Percentiles rank a stretch among this genome's conserved stretches.
phyloP scores from a whole-genome alignment of 2,329 filamentous ascomycete species.

The Malbranchea cinnamomea region DNA sequence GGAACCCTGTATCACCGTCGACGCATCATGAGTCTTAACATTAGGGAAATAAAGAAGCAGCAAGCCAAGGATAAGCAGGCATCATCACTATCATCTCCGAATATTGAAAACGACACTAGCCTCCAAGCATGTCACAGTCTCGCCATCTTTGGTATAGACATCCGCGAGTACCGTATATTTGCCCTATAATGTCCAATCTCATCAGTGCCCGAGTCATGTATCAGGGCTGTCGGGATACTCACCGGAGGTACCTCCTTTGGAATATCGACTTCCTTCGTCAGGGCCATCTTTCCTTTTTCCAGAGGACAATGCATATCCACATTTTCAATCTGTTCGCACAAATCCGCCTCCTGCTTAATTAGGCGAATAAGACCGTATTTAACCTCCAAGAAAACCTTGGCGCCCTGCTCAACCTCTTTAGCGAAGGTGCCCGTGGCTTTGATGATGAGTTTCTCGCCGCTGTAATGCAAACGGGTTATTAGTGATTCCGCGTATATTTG shows the following conservation, averaged over 20 bases:
- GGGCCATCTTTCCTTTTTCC: conserved; percentile 55
- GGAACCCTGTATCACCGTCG: no score
- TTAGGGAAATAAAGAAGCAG: no score
- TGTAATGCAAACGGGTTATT: conserved; percentile 26
- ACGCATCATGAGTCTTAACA: no score
- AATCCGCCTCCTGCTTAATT: conserved; percentile 62
- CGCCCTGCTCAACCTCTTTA: conserved; percentile 58
- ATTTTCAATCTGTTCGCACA: conserved; percentile 80
- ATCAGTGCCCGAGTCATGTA: background rate
- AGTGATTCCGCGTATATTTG: no score
- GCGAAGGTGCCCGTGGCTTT: conserved; percentile 61
- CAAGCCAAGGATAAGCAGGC: no score
- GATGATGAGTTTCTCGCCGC: conserved; percentile 65
- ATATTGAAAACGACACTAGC: conserved; percentile 28
- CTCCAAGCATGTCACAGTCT: conserved; percentile 74
- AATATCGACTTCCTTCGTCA: conserved; percentile 72
- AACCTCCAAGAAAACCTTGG: conserved; percentile 68
- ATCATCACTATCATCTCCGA: background rate
- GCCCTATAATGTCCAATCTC: conserved; percentile 44
- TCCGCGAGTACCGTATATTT: conserved; percentile 82
- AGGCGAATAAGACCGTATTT: conserved; percentile 91
- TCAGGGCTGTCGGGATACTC: conserved; percentile 26
- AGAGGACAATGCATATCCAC: conserved; percentile 84
- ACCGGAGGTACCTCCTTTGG: conserved; percentile 81
- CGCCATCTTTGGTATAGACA: conserved; percentile 57